Conservation (phyloP, 2,329 filamentous ascomycete species). For the Phoma sp. region DNA sequence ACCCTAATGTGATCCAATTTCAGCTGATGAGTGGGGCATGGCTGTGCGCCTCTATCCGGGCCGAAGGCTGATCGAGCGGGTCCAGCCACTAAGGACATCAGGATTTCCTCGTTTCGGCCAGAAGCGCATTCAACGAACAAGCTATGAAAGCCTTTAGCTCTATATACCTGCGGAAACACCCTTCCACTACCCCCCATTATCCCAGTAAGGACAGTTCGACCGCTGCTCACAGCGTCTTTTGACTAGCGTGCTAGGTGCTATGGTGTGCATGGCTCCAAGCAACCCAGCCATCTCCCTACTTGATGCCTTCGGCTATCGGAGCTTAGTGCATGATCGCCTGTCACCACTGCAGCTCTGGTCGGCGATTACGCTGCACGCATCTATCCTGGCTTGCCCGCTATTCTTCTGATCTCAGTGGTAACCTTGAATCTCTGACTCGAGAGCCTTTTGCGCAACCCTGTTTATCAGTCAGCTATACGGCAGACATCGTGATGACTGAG, state of each 20-base stretch:
- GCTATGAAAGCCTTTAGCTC: neutral
- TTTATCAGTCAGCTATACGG: neutral
- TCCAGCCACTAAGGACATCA: neutral
- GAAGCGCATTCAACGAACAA: neutral
- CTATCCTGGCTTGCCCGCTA: neutral
- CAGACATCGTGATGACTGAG: no score
- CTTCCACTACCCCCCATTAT: neutral
- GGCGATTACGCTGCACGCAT: slow-evolving; percentile 6
- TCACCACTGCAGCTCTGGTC: slow-evolving; percentile 5
- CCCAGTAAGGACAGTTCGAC: neutral
- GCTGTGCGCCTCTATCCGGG: neutral
- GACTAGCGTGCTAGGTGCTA: neutral
- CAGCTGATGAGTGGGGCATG: neutral
- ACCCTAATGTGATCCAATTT: neutral
- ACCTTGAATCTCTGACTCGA: neutral
- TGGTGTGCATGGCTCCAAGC: no score
- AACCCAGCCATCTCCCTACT: neutral
- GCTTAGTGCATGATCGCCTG: slow-evolving; percentile 1
- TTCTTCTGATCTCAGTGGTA: neutral
- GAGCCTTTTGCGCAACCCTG: neutral
- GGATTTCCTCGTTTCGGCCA: neutral
- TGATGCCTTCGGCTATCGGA: neutral
- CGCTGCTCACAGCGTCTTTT: neutral
- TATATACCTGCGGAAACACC: neutral
- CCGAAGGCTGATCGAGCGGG: neutral